Evolutionary conservation across 331 rosid genomes (phyloP), one percentile per base, ranked within the genome.

Genomic region (Arachis monticola): DNA sequence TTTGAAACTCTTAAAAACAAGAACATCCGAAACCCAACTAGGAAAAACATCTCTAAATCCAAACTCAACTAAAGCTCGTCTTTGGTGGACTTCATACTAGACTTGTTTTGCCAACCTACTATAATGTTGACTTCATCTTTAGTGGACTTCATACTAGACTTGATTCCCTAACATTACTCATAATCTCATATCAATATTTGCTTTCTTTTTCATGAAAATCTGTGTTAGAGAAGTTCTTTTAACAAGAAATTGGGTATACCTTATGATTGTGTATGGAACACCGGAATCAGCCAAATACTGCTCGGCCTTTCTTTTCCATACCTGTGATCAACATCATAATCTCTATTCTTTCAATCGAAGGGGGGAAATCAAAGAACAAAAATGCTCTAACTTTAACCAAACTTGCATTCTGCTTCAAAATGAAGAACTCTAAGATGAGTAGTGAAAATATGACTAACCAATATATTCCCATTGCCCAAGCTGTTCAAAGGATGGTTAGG

Each of bases 261-360:
- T 87, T 78, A 92, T 86, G 79, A 92, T 92, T 6, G 96, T 92
- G 85, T 90, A 92, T 9, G 98, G 88, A 74, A 88, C 5, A 14
- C 97, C 98, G 60, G 95, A 92, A 71, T 88, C 91, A 7, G 91
- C 90, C 68, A 92, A 87, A 82, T 92, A 92, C 80, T 87, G 89
- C 85, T 92, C 98, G 58, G 97, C 93, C 75, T 92, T 92, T 67
- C 98, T 87, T 87, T 92, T 92, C 98, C 98, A 92, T 71, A 92
- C 80, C 98, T 92, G 72, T 44, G 11, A 47, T 77, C 31, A 22
- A 48, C 12, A 69, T 11, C 5, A 40, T 45, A 13, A 64, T 51
- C 5, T 35, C 41, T 40, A 46, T 50, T 59, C 13, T 57, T 53
- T 51, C 48, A 32, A 73, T 27, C 64, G 60, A 61, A 38, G 62